Evolutionary conservation across 1,284 basidiomycete species (phyloP), one percentile per base, ranked within the genome.

Genomic region (Caloboletus inedulis): DNA sequence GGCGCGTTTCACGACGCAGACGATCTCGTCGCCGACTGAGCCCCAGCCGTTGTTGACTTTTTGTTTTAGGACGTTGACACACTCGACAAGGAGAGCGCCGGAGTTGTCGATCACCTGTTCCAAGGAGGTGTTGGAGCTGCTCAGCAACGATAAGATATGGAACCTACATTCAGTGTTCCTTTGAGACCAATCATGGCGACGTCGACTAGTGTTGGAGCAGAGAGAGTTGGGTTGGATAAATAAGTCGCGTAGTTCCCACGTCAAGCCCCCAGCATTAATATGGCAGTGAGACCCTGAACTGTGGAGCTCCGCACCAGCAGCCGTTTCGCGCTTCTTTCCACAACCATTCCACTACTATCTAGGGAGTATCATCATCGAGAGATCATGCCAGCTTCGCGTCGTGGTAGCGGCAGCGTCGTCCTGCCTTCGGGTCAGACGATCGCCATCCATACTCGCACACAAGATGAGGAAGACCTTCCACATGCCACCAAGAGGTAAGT

Each of bases 11-110:
- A 99, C 87, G 53, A 99, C 95, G 54, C 94, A 95, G 56, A 98
- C 94, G 56, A 98, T 94, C 72, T 98, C 96, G 75, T 99, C 97
- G 43, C 96, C 96, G 58, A 87, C 81, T 36, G 79, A 77, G 52
- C 85, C 87, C 79, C 80, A 85, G 67, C 97, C 82, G 75, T 91
- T 81, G 82, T 93, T 80, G 75, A 92, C 91, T 74, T 98, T 98
- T 72, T 92, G 87, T 74, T 98, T 97, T 55, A 98, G 79, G 21
- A 99, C 87, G 70, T 99, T 98, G 71, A 99, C 93, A 66, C 95
- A 97, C 77, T 98, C 96, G 37, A 96, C 89, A 54, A 97, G 77
- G 57, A 98, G 79, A 3, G 92, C 96, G 52, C 96, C 96, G n/a
- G 96, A 96, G 75, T 99, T 99, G 80, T 98, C 96, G 70, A 98